Percentiles rank a stretch among this genome's conserved stretches.
These are phyloP conservation scores for Pelargonium cotyledonis DNA, from an alignment of 441 rosid genomes.

Conservation along the genomic window DNA sequence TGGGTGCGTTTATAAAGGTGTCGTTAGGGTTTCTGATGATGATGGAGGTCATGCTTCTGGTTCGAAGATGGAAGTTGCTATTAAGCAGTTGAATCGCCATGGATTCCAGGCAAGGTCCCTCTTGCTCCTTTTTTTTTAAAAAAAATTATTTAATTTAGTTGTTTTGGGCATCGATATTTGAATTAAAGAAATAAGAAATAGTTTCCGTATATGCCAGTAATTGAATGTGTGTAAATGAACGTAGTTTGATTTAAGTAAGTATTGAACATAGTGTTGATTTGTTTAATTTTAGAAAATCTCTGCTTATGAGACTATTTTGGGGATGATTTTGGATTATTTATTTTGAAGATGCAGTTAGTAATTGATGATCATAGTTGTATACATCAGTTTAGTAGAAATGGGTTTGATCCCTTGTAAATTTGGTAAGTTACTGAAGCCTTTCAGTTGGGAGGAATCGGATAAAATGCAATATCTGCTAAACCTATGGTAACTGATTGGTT, in stretches of 20 bases:
- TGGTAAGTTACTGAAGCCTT: too few relatives aligned
- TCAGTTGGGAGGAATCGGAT: too few relatives aligned
- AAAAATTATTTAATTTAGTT: neutral
- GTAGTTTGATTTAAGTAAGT: neutral
- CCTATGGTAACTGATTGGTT: too few relatives aligned
- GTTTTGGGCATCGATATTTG: neutral
- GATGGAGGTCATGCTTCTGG: constrained; percentile 22
- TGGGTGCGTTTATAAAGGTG: constrained; percentile 59
- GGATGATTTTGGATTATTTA: neutral
- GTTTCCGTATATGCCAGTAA: neutral
- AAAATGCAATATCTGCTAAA: too few relatives aligned
- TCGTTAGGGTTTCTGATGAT: constrained; percentile 35
- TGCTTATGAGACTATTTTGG: neutral
- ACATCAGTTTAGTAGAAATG: too few relatives aligned
- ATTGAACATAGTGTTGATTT: neutral
- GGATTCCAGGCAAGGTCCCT: constrained; percentile 79
- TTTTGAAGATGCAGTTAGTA: too few relatives aligned
- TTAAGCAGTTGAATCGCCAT: constrained; percentile 64
- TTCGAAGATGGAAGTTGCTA: constrained; percentile 45
- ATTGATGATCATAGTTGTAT: too few relatives aligned
- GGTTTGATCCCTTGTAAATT: too few relatives aligned
- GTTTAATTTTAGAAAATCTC: neutral
- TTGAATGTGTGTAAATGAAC: constrained; percentile 1
- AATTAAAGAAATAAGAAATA: neutral
- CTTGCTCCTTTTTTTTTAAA: constrained; percentile 2